A percentile compares a stretch with the other conserved stretches of the same genome.
phyloP scores from a whole-genome alignment of 495 filamentous ascomycete genomes.

The Hypomontagnella submonticulosa region DNA sequence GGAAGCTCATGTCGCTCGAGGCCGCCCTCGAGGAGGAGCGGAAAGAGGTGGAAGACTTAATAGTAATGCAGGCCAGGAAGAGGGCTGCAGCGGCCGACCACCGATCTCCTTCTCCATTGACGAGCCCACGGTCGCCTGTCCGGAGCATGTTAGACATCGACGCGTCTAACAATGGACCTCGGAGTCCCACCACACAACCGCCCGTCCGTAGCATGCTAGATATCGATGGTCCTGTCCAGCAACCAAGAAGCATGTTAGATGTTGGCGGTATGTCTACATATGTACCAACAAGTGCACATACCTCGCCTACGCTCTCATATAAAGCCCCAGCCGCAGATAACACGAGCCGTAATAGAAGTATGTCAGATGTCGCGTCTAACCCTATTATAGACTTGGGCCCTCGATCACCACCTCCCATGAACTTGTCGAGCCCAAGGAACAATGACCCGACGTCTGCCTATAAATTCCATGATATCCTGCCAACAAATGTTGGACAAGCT shows the following conservation, averaged over 20 bases:
- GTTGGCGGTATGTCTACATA: slow-evolving; percentile 46
- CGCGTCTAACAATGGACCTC: slow-evolving; percentile 38
- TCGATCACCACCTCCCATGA: slow-evolving; percentile 36
- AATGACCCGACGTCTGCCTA: slow-evolving; percentile 60
- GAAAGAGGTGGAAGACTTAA: slow-evolving; percentile 72
- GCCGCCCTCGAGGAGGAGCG: slow-evolving; percentile 78
- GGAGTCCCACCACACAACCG: slow-evolving; percentile 50
- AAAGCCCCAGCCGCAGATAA: slow-evolving; percentile 43
- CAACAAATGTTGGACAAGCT: slow-evolving; percentile 57
- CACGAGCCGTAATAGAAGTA: slow-evolving; percentile 56
- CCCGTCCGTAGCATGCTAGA: slow-evolving; percentile 72
- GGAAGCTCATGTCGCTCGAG: slow-evolving; percentile 70
- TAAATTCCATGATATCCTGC: slow-evolving; percentile 64
- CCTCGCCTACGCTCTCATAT: slow-evolving; percentile 54
- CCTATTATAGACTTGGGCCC: slow-evolving; percentile 53
- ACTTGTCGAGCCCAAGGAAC: slow-evolving; percentile 36
- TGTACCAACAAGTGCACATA: slow-evolving; percentile 49
- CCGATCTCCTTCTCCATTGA: slow-evolving; percentile 60
- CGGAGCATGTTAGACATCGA: slow-evolving; percentile 66
- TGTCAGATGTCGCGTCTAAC: slow-evolving; percentile 61
- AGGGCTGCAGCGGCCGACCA: slow-evolving; percentile 51
- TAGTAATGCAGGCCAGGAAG: slow-evolving; percentile 56
- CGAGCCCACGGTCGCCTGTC: slow-evolving; percentile 63
- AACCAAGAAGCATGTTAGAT: slow-evolving; percentile 57
- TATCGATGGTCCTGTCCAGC: slow-evolving; percentile 53